Evolutionary conservation across 169 alveolate species (phyloP), one percentile per base, ranked within the genome.

Genomic region (Haemoproteus tartakovskyi): DNA sequence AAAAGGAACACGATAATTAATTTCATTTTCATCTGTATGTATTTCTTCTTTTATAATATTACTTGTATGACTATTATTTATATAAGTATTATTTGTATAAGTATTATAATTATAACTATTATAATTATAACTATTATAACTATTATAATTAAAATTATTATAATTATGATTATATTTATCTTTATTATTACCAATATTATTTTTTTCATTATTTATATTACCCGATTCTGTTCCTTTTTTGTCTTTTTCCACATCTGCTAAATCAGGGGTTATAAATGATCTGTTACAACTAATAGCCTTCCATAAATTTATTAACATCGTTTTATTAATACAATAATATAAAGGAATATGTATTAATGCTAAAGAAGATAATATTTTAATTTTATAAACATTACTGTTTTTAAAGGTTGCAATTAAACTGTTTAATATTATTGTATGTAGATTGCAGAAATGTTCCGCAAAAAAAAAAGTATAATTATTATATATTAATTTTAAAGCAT

Each of bases 371-470:
- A 74, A 24, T 33, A 74, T 74, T 57, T 74, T 74, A n/a, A 74
- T 74, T 74, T 74, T 74, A 74, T 74, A 74, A n/a, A 74, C 84
- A 74, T 45, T 74, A 12, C 78, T 74, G 33, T 41, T 45, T 38
- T 78, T 74, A 14, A 74, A 50, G 12, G 62, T 74, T 12, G 48
- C 19, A 22, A 74, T 74, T 45, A 74, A 57, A 60, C 47, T 46
- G 30, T 74, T 78, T 26, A 74, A 26, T 5, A 74, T 74, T 46
- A 45, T 57, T 48, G 47, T 14, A 24, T 74, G 84, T 16, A 74
- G 36, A 3, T 74, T 47, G 5, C 51, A 8, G 47, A 74, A 74
- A 33, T 74, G 54, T 0, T 74, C 45, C 3, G 84, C 52, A 30
- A 74, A 22, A 37, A 74, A 74, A 16, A 74, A 74, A 38, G 84